Evolutionary conservation across 805 yeast species (phyloP), one percentile per base, ranked within the genome.

Genomic region (Lachancea fermentati): DNA sequence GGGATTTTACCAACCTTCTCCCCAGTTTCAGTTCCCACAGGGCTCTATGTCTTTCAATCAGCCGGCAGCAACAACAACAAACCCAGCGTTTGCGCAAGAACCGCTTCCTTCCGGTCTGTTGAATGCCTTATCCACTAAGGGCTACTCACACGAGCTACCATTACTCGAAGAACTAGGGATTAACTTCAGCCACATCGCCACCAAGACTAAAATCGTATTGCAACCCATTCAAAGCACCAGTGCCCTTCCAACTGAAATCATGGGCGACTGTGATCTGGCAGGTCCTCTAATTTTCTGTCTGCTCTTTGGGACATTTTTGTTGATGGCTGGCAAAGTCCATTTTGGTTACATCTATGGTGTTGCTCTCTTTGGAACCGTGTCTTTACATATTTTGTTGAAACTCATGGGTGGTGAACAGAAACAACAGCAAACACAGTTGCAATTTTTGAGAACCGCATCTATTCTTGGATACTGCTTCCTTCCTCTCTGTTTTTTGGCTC

Each of bases 321-420:
- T 91, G 37, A 69, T 89, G 32, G 81, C 95, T 1, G 97, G 98
- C 4, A 93, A 91, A 61, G 85, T 91, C 12, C 97, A 93, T 61
- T 93, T 93, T 59, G 97, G 97, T 2, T 93, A 93, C 62, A 85
- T 93, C 36, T 93, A 93, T 57, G 97, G 98, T 30, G 95, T 93
- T 31, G 97, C 96, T 0, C 65, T 93, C 32, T 79, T 91, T 51
- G 98, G 98, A 13, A 83, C 95, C 1, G 58, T 86, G 12, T 79
- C 95, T 24, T 75, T 88, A 49, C 97, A 89, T 63, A 76, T 76
- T 51, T 69, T 93, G 44, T 83, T 94, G 61, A 88, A 84, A 59
- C 69, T 87, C 46, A 93, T 93, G 98, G 79, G 95, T 42, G 75
- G 73, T 41, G 72, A 71, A 34, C 30, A 39, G 72, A 12, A 34